Base-by-base conservation (phyloP, 208 protist species). In the Acanthamoeba pearcei region DNA sequence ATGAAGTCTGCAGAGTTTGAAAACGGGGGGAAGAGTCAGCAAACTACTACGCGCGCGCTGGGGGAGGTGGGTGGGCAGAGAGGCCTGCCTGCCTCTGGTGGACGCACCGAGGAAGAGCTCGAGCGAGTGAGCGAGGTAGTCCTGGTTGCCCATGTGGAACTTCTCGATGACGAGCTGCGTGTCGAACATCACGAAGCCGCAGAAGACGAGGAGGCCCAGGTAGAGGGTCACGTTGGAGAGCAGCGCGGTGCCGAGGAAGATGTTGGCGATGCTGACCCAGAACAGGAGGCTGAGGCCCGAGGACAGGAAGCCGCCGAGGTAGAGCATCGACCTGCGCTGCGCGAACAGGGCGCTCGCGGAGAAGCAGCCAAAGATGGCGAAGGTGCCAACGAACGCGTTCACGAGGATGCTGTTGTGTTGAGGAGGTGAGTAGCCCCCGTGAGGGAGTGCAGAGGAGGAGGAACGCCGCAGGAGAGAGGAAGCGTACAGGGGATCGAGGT, bases 131-230 rank as follows among this genome's bases (percentile, higher is more conserved):
- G 53, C 46, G 32, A 88, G 22, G 80, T 66, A 38, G 51, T 88
- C 80, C 17, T 57, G 13, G 55, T 88, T 88, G 51, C 80, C 80
- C 29, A 27, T 46, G 35, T 19, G 46, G 55, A 66, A 57, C 80
- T 88, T 88, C 80, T 88, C 80, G 55, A 88, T 42, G 53, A 88
- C 2, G 22, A 88, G 53, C 80, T 88, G 80, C n/a, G 80, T 88
- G 55, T 88, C 80, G 19, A 88, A 88, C 80, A 88, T 88, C 19
- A 88, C 80, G 49, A 88, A 88, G 80, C 80, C 80, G 51, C 80
- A 35, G 51, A 88, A 88, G 53, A 88, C 17, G 29, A 88, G 46
- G 49, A 88, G 80, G 49, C 80, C 80, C 6, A n/a, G 4, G 49
- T 88, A 88, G 24, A 88, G 27, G 9, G 5, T 22, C 13, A 88